Base-by-base conservation (phyloP, 306 rosid genomes). In the Trifolium pratense region DNA sequence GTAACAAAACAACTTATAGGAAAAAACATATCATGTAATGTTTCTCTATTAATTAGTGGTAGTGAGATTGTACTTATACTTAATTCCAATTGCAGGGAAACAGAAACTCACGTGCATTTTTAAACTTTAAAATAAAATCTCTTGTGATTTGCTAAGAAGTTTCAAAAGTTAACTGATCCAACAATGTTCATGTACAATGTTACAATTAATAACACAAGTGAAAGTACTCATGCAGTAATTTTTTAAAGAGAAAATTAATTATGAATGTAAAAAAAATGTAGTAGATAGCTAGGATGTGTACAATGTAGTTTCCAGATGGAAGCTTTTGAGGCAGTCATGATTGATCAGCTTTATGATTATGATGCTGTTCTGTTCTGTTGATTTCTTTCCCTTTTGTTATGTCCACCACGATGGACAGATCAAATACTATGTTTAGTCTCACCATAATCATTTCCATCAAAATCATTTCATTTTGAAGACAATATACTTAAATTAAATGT, bases 401-500 rank as follows among this genome's bases (percentile, higher is more conserved):
- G 78, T 65, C 79, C 77, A 72, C 13, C 36, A 76, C 68, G 84
- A 82, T 80, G 78, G 80, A 83, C 89, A 55, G 66, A 73, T 69
- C 79, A 74, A 69, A 81, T 77, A 68, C 85, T 45, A 79, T 76
- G 83, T 78, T 73, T 57, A 55, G 31, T 51, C 77, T 70, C 68
- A 56, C 73, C 42, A 45, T 53, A 63, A 82, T 79, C 25, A 82
- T 70, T 74, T 78, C 72, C n/a, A 80, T 37, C 32, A 69, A 75
- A 83, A 85, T 83, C 70, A 79, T 42, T 53, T 9, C 18, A 15
- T 34, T 62, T 67, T 46, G 5, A 40, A 40, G 32, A 29, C 32
- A 29, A 29, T 29, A 4, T 29, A 5, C 32, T 29, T 21, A 21
- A 21, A 21, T n/a, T n/a, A n/a, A n/a, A n/a, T n/a, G n/a, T n/a